Base-by-base conservation (phyloP, 768 basidiomycete genomes). In the Hericium coralloides region DNA sequence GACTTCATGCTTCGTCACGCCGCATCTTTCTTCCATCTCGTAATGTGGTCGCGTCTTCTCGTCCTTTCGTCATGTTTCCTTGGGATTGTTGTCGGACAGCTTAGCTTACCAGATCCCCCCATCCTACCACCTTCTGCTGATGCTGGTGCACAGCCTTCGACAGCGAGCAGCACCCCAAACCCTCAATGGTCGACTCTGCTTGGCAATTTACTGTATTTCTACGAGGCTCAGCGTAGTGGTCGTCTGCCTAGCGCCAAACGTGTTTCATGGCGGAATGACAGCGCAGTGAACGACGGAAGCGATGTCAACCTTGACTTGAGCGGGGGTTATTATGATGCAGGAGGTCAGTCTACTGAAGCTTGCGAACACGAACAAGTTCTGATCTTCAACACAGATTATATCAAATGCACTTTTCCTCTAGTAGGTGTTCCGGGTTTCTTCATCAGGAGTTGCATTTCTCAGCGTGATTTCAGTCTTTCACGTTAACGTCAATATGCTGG, bases 271-370 rank as follows among this genome's bases (percentile, higher is more conserved):
- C 76, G 94, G 53, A 97, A 97, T 64, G 79, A 86, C 56, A 92
- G 89, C 64, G 80, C 82, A 17, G 63, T 85, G 22, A 72, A 82
- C 38, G 95, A 98, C 70, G 95, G 93, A 14, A 69, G 75, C 57
- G 87, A 92, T 60, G 84, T 76, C 37, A 77, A 77, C 5, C 65
- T 92, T 15, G 89, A 98, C 68, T 72, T 97, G 53, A 83, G 78
- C 36, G 92, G 92, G 68, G 95, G 94, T 7, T 95, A 87, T 67
- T 95, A 91, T 67, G 94, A 95, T 75, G 92, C 94, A 58, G 93
- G 93, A 74, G 89, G 89, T 53, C 37, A 1, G 17, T 41, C 10
- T 55, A 14, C 3, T 36, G 7, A 20, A 20, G 26, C n/a, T 8
- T 48, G 10, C 53, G 23, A 5, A 53, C 26, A 17, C 22, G 43